phyloP scores from a whole-genome alignment of 306 rosid species.

The Lathyrus aphaca region DNA sequence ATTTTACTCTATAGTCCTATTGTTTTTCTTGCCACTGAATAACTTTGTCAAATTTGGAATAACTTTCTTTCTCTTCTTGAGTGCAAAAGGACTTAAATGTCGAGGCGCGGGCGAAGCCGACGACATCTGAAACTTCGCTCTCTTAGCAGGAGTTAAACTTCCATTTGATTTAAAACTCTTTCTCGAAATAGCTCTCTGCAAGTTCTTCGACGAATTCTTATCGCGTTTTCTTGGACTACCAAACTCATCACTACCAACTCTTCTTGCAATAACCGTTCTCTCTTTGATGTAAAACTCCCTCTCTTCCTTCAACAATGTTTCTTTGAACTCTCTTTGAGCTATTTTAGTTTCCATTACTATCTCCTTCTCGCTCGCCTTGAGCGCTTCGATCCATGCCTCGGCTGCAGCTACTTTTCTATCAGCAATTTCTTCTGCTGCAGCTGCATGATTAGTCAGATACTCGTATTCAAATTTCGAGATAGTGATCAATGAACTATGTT shows the following conservation, averaged over 20 bases:
- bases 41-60: constrained; percentile 67
- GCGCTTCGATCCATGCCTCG: constrained; percentile 85
- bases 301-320: constrained; percentile 54
- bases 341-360: constrained; percentile 57
- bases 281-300: constrained; percentile 41
- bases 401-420: constrained; percentile 85
- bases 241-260: constrained; percentile 51
- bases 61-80: constrained; percentile 67
- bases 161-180: constrained; percentile 54
- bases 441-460: constrained; percentile 72
- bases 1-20: constrained; percentile 1
- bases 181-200: constrained; percentile 44
- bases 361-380: constrained; percentile 90
- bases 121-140: constrained; percentile 53
- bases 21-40: constrained; percentile 54
- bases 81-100: constrained; percentile 55
- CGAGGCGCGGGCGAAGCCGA: constrained; percentile 60
- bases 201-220: constrained; percentile 45
- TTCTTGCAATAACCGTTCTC: constrained; percentile 48
- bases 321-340: constrained; percentile 59
- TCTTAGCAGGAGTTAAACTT: constrained; percentile 47
- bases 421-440: constrained; percentile 76
- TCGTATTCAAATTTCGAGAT: constrained; percentile 84
- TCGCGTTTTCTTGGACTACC: constrained; percentile 55
- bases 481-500: constrained; percentile 61